These are phyloP conservation scores for Taiozyma sp. DNA, from an alignment of 1,139 yeast species.

Conservation along the genomic window DNA sequence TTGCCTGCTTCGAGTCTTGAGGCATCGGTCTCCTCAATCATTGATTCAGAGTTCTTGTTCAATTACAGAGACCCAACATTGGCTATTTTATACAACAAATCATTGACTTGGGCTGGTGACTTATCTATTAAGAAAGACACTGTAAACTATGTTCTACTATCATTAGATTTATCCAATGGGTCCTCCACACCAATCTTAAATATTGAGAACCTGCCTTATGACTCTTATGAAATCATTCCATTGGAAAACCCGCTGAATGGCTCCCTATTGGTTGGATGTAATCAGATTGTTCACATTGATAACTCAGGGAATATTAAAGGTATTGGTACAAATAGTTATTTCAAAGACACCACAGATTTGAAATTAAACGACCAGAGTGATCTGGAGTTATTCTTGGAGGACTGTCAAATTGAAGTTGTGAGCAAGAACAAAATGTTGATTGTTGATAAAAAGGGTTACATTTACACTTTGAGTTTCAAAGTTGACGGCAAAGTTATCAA, in stretches of 20 bases:
- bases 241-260: conserved; percentile 69
- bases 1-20: conserved; percentile 57
- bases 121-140: conserved; percentile 61
- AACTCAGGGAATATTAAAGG: conserved; percentile 74
- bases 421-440: conserved; percentile 49
- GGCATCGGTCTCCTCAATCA: conserved; percentile 49
- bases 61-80: conserved; percentile 78
- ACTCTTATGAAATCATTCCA: conserved; percentile 60
- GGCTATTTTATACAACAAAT: conserved; percentile 59
- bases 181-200: conserved; percentile 66
- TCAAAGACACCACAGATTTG: conserved; percentile 45
- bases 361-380: conserved; percentile 47
- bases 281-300: conserved; percentile 76
- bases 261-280: conserved; percentile 66
- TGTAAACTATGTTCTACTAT: conserved; percentile 53
- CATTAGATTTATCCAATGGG: conserved; percentile 60
- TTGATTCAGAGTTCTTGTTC: conserved; percentile 61
- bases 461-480: conserved; percentile 49
- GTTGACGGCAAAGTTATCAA: conserved; percentile 39
- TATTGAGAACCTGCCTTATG: conserved; percentile 68
- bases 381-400: conserved; percentile 55
- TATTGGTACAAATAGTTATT: conserved; percentile 58
- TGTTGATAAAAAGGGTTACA: conserved; percentile 46
- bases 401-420: conserved; percentile 43
- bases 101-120: conserved; percentile 71